Evolutionary conservation across 371 early-diverging fungal species (phyloP).

Genomic region (Furculomyces boomerangus): DNA sequence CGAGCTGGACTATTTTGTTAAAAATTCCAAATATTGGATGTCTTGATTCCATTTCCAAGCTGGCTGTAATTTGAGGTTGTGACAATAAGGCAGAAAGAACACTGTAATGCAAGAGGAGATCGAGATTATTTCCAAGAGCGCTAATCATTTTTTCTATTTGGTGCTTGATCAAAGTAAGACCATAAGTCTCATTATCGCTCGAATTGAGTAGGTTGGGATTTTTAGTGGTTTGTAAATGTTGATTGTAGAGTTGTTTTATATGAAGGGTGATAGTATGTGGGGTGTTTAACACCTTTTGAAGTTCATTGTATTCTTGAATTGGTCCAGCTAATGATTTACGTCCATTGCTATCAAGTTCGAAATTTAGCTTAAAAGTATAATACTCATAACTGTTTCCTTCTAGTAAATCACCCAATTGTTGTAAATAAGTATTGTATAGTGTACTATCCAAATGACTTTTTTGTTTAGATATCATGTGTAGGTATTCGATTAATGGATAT

Average conservation of each 20-base stretch:
- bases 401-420: neutral
- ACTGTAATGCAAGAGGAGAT: too few relatives aligned
- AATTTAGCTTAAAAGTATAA: neutral
- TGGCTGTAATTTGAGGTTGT: neutral
- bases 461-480: neutral
- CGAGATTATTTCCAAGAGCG: too few relatives aligned
- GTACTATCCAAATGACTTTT: neutral
- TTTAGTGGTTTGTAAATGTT: too few relatives aligned
- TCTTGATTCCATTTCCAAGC: neutral
- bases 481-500: neutral
- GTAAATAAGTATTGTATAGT: neutral
- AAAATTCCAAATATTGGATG: neutral
- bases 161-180: too few relatives aligned
- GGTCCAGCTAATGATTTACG: neutral
- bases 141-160: too few relatives aligned
- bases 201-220: too few relatives aligned
- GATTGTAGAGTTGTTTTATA: too few relatives aligned
- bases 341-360: neutral
- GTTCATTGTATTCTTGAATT: neutral
- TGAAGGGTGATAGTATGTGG: too few relatives aligned
- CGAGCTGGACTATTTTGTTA: neutral
- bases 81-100: neutral
- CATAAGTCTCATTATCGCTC: too few relatives aligned
- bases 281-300: too few relatives aligned
- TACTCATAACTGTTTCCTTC: neutral